Percentiles rank a stretch among this genome's conserved stretches.
These are phyloP conservation scores for Lizonia empirigonia DNA, from an alignment of 2,329 filamentous ascomycete genomes.

Conservation along the genomic window DNA sequence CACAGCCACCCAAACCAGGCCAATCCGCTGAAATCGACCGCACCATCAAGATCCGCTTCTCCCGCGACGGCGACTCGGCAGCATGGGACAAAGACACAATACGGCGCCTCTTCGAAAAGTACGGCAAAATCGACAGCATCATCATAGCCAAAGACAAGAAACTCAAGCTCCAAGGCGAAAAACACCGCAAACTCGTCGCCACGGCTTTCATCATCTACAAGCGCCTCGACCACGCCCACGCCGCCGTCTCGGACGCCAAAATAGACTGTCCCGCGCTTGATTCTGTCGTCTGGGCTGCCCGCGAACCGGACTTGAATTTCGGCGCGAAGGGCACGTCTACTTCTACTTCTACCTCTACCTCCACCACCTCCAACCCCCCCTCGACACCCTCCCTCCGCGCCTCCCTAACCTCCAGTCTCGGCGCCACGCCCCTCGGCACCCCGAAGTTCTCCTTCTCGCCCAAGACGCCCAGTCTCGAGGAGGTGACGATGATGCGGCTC, in stretches of 20 bases:
- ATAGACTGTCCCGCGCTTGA: constrained; percentile 57
- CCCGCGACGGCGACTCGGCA: constrained; percentile 53
- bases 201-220: constrained; percentile 62
- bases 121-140: constrained; percentile 63
- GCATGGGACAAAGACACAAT: constrained; percentile 56
- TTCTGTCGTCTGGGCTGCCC: constrained; percentile 61
- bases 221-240: constrained; percentile 63
- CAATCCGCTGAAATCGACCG: constrained; percentile 60
- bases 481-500: constrained; percentile 53
- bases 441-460: constrained; percentile 54
- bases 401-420: constrained; percentile 25
- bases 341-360: neutral
- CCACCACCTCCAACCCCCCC: neutral
- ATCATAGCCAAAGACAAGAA: constrained; percentile 64
- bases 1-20: constrained; percentile 25
- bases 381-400: constrained; percentile 35
- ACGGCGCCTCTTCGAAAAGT: constrained; percentile 55
- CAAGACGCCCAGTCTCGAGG: constrained; percentile 44
- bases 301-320: constrained; percentile 55
- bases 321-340: neutral
- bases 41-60: constrained; percentile 63
- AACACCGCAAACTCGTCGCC: constrained; percentile 58
- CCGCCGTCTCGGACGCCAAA: constrained; percentile 60
- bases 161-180: constrained; percentile 53
- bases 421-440: constrained; percentile 32